Evolutionary conservation across 805 yeast species (phyloP).

Genomic region (Candida cerambycidarum): DNA sequence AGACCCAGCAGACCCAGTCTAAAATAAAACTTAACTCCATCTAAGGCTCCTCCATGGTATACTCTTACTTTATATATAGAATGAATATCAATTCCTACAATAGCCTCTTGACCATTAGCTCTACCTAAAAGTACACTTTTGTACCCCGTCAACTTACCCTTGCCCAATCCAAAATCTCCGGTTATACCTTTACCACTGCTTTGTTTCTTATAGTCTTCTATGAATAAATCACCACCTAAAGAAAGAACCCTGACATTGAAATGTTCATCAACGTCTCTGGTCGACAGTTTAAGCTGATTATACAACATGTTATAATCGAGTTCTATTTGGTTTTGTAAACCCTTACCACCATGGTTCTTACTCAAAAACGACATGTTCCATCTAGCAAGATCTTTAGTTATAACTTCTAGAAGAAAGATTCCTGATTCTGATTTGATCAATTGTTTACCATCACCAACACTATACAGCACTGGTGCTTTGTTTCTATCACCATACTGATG

Average conservation of each 20-base stretch:
- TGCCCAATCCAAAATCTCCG: constrained; percentile 43
- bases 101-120: constrained; percentile 21
- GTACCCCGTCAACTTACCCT: constrained; percentile 38
- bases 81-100: constrained; percentile 35
- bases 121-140: constrained; percentile 39
- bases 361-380: constrained; percentile 65
- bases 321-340: constrained; percentile 53
- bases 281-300: constrained; percentile 24
- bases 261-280: constrained; percentile 25
- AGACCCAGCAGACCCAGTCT: no score
- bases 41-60: constrained; percentile 74
- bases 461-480: constrained; percentile 24
- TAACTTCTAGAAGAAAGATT: constrained; percentile 71
- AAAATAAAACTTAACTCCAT: constrained; percentile 66
- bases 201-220: constrained; percentile 48
- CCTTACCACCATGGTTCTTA: constrained; percentile 52
- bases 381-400: constrained; percentile 54
- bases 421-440: constrained; percentile 60
- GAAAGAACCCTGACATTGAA: constrained; percentile 55
- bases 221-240: constrained; percentile 59
- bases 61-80: constrained; percentile 56
- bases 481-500: constrained; percentile 15
- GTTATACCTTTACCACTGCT: constrained; percentile 28
- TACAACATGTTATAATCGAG: constrained; percentile 47
- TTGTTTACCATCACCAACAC: constrained; percentile 20